These are phyloP conservation scores for Aaosphaeria arxii DNA, from an alignment of 2,329 filamentous ascomycete genomes.

Conservation along the genomic window DNA sequence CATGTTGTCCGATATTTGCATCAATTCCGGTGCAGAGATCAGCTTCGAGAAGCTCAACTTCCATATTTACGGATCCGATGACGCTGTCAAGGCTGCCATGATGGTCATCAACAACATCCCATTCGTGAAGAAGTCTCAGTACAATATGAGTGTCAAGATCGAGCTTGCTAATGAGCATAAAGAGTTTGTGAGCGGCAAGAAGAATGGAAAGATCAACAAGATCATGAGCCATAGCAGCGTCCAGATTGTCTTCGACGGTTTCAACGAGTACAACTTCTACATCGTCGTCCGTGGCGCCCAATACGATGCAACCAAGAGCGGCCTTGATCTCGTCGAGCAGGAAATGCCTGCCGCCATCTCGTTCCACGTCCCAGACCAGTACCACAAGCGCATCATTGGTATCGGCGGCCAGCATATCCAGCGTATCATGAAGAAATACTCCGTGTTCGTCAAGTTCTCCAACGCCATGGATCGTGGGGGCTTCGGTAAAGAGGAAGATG, in stretches of 20 bases:
- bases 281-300: conserved; percentile 92
- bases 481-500: conserved; percentile 92
- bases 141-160: conserved; percentile 95
- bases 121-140: conserved; percentile 81
- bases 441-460: conserved; percentile 98
- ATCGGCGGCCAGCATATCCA: conserved; percentile 98
- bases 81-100: conserved; percentile 93
- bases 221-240: conserved; percentile 99
- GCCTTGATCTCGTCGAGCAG: conserved; percentile 88
- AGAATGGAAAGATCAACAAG: conserved; percentile 99
- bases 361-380: conserved; percentile 98
- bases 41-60: conserved; percentile 94
- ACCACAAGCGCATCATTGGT: conserved; percentile 98
- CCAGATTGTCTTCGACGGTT: conserved; percentile 97
- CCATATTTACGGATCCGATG: conserved; percentile 91
- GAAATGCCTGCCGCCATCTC: conserved; percentile 99
- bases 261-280: conserved; percentile 99
- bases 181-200: conserved; percentile 98
- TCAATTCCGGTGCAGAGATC: conserved; percentile 91
- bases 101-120: conserved; percentile 88
- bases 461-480: conserved; percentile 98
- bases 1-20: conserved; percentile 95
- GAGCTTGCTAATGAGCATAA: conserved; percentile 99
- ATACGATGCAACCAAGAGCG: conserved; percentile 93
- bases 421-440: conserved; percentile 99